Evolutionary conservation across 495 filamentous ascomycete genomes (phyloP).

Genomic region (Usnea hakonensis): DNA sequence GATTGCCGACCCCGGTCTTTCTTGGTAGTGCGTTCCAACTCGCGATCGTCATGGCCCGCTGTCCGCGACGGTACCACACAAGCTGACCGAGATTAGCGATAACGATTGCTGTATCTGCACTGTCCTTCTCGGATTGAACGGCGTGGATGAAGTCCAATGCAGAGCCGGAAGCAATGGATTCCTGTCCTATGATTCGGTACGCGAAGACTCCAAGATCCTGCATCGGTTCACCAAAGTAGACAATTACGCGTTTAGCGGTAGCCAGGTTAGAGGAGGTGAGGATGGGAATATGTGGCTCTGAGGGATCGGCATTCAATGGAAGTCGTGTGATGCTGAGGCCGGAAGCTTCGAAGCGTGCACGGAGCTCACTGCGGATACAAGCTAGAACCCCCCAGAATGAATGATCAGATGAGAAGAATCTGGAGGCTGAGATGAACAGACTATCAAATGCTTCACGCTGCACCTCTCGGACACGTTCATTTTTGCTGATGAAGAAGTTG

Average conservation of each 20-base stretch:
- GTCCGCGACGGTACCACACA: slow-evolving; percentile 54
- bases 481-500: slow-evolving; percentile 62
- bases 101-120: slow-evolving; percentile 41
- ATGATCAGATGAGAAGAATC: neutral
- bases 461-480: slow-evolving; percentile 61
- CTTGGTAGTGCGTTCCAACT: slow-evolving; percentile 49
- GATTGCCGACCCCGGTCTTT: slow-evolving; percentile 43
- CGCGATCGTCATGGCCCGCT: slow-evolving; percentile 44
- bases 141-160: slow-evolving; percentile 52
- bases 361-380: slow-evolving; percentile 53
- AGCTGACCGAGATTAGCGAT: slow-evolving; percentile 67
- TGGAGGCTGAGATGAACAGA: slow-evolving; percentile 28
- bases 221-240: slow-evolving; percentile 60
- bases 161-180: slow-evolving; percentile 59
- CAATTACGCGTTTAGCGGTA: slow-evolving; percentile 55
- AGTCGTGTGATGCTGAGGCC: slow-evolving; percentile 52
- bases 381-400: slow-evolving; percentile 36
- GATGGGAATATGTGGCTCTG: slow-evolving; percentile 59
- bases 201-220: slow-evolving; percentile 72
- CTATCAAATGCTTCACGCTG: slow-evolving; percentile 64
- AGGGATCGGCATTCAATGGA: slow-evolving; percentile 42
- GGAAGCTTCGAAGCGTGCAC: slow-evolving; percentile 49
- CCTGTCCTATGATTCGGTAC: slow-evolving; percentile 52
- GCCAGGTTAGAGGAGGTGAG: slow-evolving; percentile 50
- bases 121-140: slow-evolving; percentile 31